These are phyloP conservation scores for Ottelia alismoides DNA, from an alignment of 106 monocot species.

Conservation along the genomic window DNA sequence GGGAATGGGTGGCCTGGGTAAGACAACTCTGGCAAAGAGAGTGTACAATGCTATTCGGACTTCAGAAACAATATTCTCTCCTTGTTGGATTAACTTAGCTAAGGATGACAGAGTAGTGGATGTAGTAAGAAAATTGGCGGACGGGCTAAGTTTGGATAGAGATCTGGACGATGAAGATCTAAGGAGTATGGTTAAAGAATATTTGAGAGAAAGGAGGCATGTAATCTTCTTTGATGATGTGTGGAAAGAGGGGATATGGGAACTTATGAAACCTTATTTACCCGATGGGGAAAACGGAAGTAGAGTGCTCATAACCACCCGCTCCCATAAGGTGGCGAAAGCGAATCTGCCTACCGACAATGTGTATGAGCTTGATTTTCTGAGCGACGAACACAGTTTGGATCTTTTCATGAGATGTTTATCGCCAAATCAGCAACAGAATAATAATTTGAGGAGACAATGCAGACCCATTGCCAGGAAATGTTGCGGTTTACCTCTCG, in stretches of 20 bases:
- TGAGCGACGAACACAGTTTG: slow-evolving; percentile 1
- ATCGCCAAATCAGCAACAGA: slow-evolving; percentile 2
- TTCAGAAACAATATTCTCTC: too few species aligned
- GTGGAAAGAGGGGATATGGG: slow-evolving; percentile 8
- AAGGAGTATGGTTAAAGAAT: neutral
- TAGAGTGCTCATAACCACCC: slow-evolving; percentile 11
- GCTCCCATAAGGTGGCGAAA: slow-evolving; percentile 4
- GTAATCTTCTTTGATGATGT: slow-evolving; percentile 22
- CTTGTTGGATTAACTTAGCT: neutral
- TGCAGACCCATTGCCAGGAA: slow-evolving; percentile 13
- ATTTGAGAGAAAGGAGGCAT: slow-evolving; percentile 4
- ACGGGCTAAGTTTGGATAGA: too few species aligned
- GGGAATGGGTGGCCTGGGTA: slow-evolving; percentile 13
- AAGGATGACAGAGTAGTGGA: neutral
- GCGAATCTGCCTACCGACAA: neutral
- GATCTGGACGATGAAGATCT: neutral
- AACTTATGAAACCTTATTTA: slow-evolving; percentile 1
- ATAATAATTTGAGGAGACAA: slow-evolving; percentile 9
- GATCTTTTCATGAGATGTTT: slow-evolving; percentile 11
- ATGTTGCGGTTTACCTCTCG: slow-evolving; percentile 45
- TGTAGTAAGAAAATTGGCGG: neutral
- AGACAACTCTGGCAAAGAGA: slow-evolving; percentile 8
- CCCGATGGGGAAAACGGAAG: slow-evolving; percentile 16
- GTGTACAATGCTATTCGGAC: neutral
- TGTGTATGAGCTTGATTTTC: neutral